Conservation (phyloP, 2,329 filamentous ascomycete genomes). For the Diaporthe citrichinensis region DNA sequence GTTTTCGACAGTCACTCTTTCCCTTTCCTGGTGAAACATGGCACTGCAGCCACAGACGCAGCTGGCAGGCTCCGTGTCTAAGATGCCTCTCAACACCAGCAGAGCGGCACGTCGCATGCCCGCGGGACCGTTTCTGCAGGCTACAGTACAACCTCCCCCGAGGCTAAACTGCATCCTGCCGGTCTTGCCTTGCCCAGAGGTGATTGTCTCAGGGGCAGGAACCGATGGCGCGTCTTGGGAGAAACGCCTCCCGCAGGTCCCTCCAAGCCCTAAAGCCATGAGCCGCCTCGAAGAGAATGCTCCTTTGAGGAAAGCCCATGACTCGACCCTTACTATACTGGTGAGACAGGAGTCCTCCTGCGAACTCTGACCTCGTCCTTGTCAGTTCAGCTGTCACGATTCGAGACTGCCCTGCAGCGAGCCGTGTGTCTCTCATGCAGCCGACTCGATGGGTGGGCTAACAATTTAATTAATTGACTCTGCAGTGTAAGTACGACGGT, state of each 20-base stretch:
- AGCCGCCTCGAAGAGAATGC: slow-evolving; percentile 8
- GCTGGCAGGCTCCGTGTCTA: background rate
- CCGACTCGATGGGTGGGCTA: background rate
- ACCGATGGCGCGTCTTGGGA: slow-evolving; percentile 22
- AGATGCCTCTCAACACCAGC: background rate
- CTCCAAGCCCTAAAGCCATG: slow-evolving; percentile 16
- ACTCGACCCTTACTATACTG: slow-evolving; percentile 18
- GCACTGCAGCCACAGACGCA: slow-evolving; percentile 10
- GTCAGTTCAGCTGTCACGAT: slow-evolving; percentile 9
- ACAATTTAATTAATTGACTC: background rate
- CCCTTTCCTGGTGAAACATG: background rate
- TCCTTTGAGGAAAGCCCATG: slow-evolving; percentile 23
- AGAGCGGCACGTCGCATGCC: slow-evolving; percentile 13
- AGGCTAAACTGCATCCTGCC: slow-evolving; percentile 18
- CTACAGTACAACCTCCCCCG: background rate
- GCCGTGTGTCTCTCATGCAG: slow-evolving; percentile 9
- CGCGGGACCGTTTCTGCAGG: slow-evolving; percentile 29
- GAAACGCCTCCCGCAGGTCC: slow-evolving; percentile 24
- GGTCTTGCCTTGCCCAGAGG: slow-evolving; percentile 22
- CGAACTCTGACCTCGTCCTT: background rate
- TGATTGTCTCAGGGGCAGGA: slow-evolving; percentile 24
- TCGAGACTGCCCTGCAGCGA: background rate
- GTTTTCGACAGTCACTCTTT: slow-evolving; percentile 6
- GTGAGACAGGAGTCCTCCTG: slow-evolving; percentile 26
- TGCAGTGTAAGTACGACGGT: background rate